Evolutionary conservation across 2,329 filamentous ascomycete species (phyloP), one percentile per base, ranked within the genome.

Genomic region (Apiospora pterosperma): DNA sequence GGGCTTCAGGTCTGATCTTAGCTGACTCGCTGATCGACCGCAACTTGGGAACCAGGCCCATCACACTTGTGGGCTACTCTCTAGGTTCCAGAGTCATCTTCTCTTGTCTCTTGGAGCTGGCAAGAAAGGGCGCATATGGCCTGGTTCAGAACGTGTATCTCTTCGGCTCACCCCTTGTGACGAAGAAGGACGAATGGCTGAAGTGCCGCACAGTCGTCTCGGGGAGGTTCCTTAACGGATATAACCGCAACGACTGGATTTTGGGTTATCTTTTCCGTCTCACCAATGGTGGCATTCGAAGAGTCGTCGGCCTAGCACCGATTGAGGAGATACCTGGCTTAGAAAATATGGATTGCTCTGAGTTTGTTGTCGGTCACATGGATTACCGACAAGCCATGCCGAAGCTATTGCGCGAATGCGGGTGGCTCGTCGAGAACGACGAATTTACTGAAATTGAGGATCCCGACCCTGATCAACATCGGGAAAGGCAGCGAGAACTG

Each of bases 361-460:
- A 93, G 64, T 81, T 91, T 59, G 95, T 98, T 19, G 88, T 90
- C 34, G 95, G 96, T 1, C 96, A 99, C 75, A 98, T 98, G 95
- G 92, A 96, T 62, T 99, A 99, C 79, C 92, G 96, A 76, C 87
- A 88, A 31, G 92, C 93, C 41, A 98, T 99, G 90, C 96, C 96
- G 19, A 88, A 88, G 64, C 83, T 99, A 21, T 83, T 99, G 62
- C 88, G 92, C 67, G 90, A 95, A 75, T 92, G 94, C 39, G 96
- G 94, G 19, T 99, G 94, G 93, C 81, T 90, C 62, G 92, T 98
- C 4, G 90, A 97, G 73, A 94, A 90, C 68, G 93, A 97, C 71
- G 95, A 98, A 75, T 99, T 98, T 74, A 90, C 87, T 1, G 96
- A 99, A 78, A 98, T 99, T 66, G 96, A 98, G 75, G 96, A 99